Evolutionary conservation across 768 basidiomycete species (phyloP), one percentile per base, ranked within the genome.

Genomic region (Leucocoprinus sp.): DNA sequence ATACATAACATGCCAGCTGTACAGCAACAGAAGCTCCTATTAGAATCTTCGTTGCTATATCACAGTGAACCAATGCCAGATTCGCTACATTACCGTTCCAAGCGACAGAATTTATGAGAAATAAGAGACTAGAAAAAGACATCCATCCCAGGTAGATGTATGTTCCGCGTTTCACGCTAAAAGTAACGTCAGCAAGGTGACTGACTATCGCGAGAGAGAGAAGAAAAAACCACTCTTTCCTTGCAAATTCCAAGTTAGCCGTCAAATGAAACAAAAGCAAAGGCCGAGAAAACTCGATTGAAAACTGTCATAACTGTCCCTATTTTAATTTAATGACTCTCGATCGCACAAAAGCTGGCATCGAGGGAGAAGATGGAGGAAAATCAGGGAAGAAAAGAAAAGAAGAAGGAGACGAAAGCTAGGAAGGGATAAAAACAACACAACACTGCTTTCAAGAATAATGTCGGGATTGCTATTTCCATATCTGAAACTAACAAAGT

Each of bases 101-200:
- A 4, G 85, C 55, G 33, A 84, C 58, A 2, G 76, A 70, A 57
- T 87, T 82, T 47, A 86, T 63, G 53, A 69, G 75, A 18, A 66
- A 55, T 22, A 67, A 64, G 21, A 84, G 67, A 44, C 69, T 68
- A 3, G 60, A 64, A 5, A 70, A 37, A 3, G 68, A 68, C 2
- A 68, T 68, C 83, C 83, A 86, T 17, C 62, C 44, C 61, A 85
- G 82, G 60, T 74, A 78, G 27, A 76, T 51, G 42, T 80, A 73
- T 15, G 80, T 80, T 22, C 80, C 4, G 74, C 67, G 55, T 86
- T 83, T 75, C 77, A 79, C 23, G 80, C 80, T 66, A 54, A 22
- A 5, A n/a, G 49, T 26, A 34, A 36, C n/a, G n/a, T 26, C 18
- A 35, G 15, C 21, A 22, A 5, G 42, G 11, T 22, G 18, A n/a